A percentile compares a stretch with the other conserved stretches of the same genome.
Conservation (phyloP, 2,329 filamentous ascomycete species). For the Exophiala lecanii-corni region DNA sequence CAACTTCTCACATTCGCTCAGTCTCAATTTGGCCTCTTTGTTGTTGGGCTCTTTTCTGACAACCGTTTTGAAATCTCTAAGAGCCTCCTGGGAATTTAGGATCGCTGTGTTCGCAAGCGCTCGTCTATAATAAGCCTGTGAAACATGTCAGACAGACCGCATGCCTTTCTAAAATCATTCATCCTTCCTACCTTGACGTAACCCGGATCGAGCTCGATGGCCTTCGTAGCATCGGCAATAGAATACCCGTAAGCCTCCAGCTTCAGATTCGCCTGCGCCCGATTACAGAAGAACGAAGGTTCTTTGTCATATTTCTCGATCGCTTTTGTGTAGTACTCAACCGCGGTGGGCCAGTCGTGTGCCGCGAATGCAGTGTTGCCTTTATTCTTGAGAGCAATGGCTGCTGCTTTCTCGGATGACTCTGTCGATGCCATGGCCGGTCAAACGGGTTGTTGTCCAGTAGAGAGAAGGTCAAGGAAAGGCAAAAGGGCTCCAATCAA, state of each 20-base stretch:
- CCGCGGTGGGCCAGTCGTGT: slow-evolving; percentile 78
- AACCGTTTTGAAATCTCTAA: slow-evolving; percentile 88
- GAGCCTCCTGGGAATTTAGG: slow-evolving; percentile 77
- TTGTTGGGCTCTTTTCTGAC: slow-evolving; percentile 81
- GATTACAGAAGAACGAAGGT: slow-evolving; percentile 87
- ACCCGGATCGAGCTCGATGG: slow-evolving; percentile 79
- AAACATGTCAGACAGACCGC: slow-evolving; percentile 3
- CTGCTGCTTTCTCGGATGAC: slow-evolving; percentile 56
- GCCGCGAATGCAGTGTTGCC: slow-evolving; percentile 89
- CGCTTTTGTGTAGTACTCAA: slow-evolving; percentile 80
- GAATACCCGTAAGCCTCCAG: slow-evolving; percentile 92
- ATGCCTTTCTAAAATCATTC: slow-evolving; percentile 3
- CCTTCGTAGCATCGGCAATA: slow-evolving; percentile 82
- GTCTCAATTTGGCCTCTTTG: slow-evolving; percentile 84
- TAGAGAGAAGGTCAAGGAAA: slow-evolving; percentile 14
- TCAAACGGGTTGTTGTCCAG: neutral
- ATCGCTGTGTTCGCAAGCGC: slow-evolving; percentile 90
- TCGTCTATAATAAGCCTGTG: slow-evolving; percentile 85
- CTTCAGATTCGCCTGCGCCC: slow-evolving; percentile 92
- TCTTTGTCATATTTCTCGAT: slow-evolving; percentile 80
- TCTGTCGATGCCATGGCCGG: slow-evolving; percentile 33
- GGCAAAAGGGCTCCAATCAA: neutral
- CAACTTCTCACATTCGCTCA: slow-evolving; percentile 90
- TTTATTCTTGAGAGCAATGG: slow-evolving; percentile 80
- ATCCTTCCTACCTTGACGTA: slow-evolving; percentile 71